Evolutionary conservation across 2,329 filamentous ascomycete species (phyloP).

Genomic region (Alternaria incomplexa): DNA sequence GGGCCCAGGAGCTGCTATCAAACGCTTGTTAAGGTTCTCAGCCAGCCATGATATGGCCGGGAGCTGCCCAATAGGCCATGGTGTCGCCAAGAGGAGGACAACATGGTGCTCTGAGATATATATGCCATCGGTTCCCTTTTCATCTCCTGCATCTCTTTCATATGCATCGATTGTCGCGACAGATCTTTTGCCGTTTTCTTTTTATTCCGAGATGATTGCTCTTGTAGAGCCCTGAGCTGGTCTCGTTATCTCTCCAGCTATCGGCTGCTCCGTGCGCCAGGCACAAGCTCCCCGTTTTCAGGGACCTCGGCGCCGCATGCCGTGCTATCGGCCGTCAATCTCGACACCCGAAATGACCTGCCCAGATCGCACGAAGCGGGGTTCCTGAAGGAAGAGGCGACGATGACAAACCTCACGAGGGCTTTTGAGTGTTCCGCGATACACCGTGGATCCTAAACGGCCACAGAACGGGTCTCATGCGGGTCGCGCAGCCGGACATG

Average conservation of each 20-base stretch:
- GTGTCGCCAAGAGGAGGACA: conserved; percentile 1
- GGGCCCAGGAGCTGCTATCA: neutral
- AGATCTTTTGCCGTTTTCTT: neutral
- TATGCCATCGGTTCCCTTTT: neutral
- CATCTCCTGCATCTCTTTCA: neutral
- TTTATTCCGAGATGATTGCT: neutral
- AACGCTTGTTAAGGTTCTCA: neutral
- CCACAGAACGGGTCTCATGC: neutral
- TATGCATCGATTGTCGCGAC: neutral
- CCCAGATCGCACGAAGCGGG: neutral
- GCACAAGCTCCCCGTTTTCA: neutral
- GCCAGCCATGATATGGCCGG: neutral
- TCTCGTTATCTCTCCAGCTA: neutral
- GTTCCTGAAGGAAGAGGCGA: neutral
- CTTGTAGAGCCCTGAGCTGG: neutral
- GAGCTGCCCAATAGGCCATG: neutral
- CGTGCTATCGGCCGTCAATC: neutral
- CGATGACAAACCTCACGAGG: neutral
- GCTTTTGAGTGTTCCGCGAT: neutral
- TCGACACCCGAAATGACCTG: neutral
- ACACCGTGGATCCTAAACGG: neutral
- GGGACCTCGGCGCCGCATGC: neutral
- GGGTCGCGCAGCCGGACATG: neutral
- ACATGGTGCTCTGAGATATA: neutral
- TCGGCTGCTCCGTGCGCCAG: neutral